Percentiles rank a stretch among this genome's conserved stretches.
Conservation (phyloP, 805 yeast genomes). For the Diddensiella santjacobensis region DNA sequence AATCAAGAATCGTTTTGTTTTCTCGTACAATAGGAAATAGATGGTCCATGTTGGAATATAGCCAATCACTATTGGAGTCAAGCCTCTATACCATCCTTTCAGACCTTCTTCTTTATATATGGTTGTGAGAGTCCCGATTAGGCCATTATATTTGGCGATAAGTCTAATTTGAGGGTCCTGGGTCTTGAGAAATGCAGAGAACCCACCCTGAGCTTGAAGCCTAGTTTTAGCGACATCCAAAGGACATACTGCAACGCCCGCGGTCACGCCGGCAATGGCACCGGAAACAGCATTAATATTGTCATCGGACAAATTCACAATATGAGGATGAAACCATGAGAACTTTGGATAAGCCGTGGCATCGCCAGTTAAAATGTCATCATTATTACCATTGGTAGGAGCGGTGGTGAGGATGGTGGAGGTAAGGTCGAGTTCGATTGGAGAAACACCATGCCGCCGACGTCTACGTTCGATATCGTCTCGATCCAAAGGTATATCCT, state of each 20-base stretch:
- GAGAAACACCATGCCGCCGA: neutral
- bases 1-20: slow-evolving; percentile 55
- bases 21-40: slow-evolving; percentile 86
- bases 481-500: neutral
- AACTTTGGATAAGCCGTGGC: neutral
- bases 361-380: neutral
- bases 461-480: neutral
- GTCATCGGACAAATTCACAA: slow-evolving; percentile 22
- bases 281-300: slow-evolving; percentile 76
- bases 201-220: slow-evolving; percentile 83
- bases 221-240: slow-evolving; percentile 93
- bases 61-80: slow-evolving; percentile 88
- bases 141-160: slow-evolving; percentile 22
- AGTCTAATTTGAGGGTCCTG: slow-evolving; percentile 10
- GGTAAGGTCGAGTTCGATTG: too few species aligned
- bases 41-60: slow-evolving; percentile 98
- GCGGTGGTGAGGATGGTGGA: too few species aligned
- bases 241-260: slow-evolving; percentile 92
- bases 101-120: slow-evolving; percentile 77
- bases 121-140: slow-evolving; percentile 53
- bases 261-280: slow-evolving; percentile 86
- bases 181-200: slow-evolving; percentile 11
- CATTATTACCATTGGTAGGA: neutral
- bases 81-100: slow-evolving; percentile 81
- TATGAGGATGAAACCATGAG: slow-evolving; percentile 7